Evolutionary conservation across 306 rosid genomes (phyloP), one percentile per base, ranked within the genome.

Genomic region (Malus sieversii): DNA sequence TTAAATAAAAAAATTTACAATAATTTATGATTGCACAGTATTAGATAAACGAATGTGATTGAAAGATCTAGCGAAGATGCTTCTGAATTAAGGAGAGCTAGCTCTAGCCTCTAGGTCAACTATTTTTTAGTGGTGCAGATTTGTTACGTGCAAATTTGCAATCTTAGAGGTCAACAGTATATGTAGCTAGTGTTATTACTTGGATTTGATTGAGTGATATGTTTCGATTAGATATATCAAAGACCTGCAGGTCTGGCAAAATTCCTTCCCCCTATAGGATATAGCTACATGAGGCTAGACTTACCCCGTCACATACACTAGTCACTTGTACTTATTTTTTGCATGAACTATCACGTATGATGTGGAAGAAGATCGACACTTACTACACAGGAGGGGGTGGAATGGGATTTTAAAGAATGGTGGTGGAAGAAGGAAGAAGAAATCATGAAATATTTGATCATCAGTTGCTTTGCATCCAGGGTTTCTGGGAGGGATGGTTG

Each of bases 161-260:
- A 76, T 66, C 84, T 73, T 52, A 4, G 52, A 80, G 63, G n/a
- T 16, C n/a, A 86, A 90, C 93, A 88, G 92, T 90, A 48, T 18
- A 48, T 18, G 55, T 15, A 15, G 53, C 19, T 46, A 46, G 53
- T 48, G 53, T 48, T 59, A 38, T 72, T 33, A 9, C 69, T 80
- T 72, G 53, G 91, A 89, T 86, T 87, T 91, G 96, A 92, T 82
- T 70, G 74, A 77, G 68, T 82, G 88, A 90, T 83, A 57, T 18
- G n/a, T 57, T 57, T 8, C 25, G 61, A 57, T 88, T 86, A 4
- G 97, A 89, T 84, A 60, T 85, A 71, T 89, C 96, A 69, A 60
- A 52, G 27, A 74, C 22, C 13, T 19, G 45, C 22, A 15, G 25
- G 71, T 51, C 87, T 84, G 73, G 72, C 68, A 53, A 60, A 86